phyloP scores from a whole-genome alignment of 2,329 filamentous ascomycete species.

The Orbilia ellipsospora region DNA sequence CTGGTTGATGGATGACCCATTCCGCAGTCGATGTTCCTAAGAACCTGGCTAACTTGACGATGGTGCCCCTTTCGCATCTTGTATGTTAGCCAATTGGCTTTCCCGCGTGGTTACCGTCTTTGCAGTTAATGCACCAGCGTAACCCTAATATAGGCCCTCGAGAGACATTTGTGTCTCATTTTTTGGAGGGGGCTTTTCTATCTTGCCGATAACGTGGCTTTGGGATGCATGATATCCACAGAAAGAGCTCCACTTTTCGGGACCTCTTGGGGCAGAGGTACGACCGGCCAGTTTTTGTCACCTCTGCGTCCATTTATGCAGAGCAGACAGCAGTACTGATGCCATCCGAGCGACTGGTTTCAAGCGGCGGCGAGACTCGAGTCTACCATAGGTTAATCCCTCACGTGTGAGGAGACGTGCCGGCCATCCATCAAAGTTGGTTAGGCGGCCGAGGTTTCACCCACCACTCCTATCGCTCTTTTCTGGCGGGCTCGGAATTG shows the following conservation, averaged over 20 bases:
- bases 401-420: conserved; percentile 43
- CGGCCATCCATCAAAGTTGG: conserved; percentile 8
- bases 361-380: conserved; percentile 16
- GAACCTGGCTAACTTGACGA: conserved; percentile 7
- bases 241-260: conserved; percentile 43
- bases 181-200: conserved; percentile 23
- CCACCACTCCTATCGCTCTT: conserved; percentile 1
- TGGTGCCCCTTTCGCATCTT: conserved; percentile 33
- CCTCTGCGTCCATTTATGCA: background rate
- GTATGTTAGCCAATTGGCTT: conserved; percentile 32
- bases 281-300: conserved; percentile 5
- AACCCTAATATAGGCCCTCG: conserved; percentile 36
- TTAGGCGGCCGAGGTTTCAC: conserved; percentile 51
- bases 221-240: conserved; percentile 28
- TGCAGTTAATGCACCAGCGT: conserved; percentile 17
- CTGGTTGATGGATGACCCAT: conserved; percentile 43
- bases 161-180: conserved; percentile 46
- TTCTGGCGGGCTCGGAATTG: background rate
- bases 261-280: conserved; percentile 20
- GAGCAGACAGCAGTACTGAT: background rate
- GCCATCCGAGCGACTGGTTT: conserved; percentile 18
- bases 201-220: conserved; percentile 49
- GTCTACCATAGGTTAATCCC: conserved; percentile 28
- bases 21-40: conserved; percentile 13
- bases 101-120: conserved; percentile 19